These are phyloP conservation scores for Spathaspora jeffriesii DNA, from an alignment of 1,139 yeast genomes.

Conservation along the genomic window DNA sequence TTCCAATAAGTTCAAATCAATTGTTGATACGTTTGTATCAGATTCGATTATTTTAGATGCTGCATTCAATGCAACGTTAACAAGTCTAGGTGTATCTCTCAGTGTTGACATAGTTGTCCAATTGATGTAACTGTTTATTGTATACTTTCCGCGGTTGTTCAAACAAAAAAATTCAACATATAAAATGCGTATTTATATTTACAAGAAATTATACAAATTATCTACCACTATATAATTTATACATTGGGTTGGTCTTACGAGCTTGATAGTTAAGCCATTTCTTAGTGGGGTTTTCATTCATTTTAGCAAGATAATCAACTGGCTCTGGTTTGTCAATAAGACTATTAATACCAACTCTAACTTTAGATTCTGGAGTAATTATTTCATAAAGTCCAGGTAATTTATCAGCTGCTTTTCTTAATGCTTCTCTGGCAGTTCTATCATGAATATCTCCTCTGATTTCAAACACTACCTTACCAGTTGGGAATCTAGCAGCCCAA, in stretches of 20 bases:
- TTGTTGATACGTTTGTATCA: constrained; percentile 54
- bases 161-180: neutral
- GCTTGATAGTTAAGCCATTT: constrained; percentile 51
- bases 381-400: constrained; percentile 93
- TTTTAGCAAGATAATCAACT: constrained; percentile 54
- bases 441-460: constrained; percentile 82
- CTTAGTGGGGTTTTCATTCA: constrained; percentile 67
- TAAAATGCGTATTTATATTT: constrained; percentile 6
- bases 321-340: constrained; percentile 44
- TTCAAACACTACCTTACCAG: constrained; percentile 92
- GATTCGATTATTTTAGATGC: constrained; percentile 41
- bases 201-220: constrained; percentile 17
- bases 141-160: neutral
- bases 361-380: constrained; percentile 62
- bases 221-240: constrained; percentile 58
- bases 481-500: constrained; percentile 96
- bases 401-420: constrained; percentile 89
- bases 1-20: constrained; percentile 53
- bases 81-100: constrained; percentile 32
- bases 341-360: constrained; percentile 70
- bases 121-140: neutral
- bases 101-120: constrained; percentile 21
- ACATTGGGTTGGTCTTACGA: constrained; percentile 48
- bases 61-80: constrained; percentile 30
- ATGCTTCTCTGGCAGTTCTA: constrained; percentile 86